phyloP scores from a whole-genome alignment of 2,329 filamentous ascomycete species.

The Sporothrix mexicana region DNA sequence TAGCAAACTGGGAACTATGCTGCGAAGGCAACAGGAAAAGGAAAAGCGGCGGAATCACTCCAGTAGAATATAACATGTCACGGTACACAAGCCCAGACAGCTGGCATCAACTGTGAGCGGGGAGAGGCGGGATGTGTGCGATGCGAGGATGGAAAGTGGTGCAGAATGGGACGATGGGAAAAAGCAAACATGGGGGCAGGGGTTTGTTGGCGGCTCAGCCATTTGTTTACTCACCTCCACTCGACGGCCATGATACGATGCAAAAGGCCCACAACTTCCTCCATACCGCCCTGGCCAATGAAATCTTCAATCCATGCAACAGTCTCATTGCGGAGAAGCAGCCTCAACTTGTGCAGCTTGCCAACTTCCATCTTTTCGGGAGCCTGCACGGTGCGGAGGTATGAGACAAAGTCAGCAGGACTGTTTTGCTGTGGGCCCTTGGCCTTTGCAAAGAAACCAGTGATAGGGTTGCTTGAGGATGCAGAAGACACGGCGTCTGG shows the following conservation, averaged over 20 bases:
- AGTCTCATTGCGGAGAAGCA: conserved; percentile 90
- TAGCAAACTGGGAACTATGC: background rate
- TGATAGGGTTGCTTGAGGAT: conserved; percentile 51
- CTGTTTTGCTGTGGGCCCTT: conserved; percentile 75
- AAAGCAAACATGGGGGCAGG: background rate
- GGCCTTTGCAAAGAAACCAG: conserved; percentile 62
- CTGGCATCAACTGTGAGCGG: background rate
- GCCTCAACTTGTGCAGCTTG: conserved; percentile 88
- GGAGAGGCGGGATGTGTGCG: conserved; percentile 7
- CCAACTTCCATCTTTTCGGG: conserved; percentile 90
- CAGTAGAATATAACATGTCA: background rate
- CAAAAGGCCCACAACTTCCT: conserved; percentile 83
- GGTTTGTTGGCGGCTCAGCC: background rate
- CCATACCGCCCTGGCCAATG: conserved; percentile 87
- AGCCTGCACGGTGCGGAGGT: conserved; percentile 79
- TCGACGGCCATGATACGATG: conserved; percentile 94
- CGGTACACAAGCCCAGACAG: no score
- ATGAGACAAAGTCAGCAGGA: conserved; percentile 84
- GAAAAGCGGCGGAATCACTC: background rate
- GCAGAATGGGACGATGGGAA: background rate
- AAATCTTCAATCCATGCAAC: conserved; percentile 95
- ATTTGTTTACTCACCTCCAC: conserved; percentile 72
- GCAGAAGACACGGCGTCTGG: conserved; percentile 56
- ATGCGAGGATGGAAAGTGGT: background rate
- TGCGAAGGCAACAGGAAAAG: background rate